Evolutionary conservation across 2,329 filamentous ascomycete genomes (phyloP).

Genomic region (Calonectria henricotiae): DNA sequence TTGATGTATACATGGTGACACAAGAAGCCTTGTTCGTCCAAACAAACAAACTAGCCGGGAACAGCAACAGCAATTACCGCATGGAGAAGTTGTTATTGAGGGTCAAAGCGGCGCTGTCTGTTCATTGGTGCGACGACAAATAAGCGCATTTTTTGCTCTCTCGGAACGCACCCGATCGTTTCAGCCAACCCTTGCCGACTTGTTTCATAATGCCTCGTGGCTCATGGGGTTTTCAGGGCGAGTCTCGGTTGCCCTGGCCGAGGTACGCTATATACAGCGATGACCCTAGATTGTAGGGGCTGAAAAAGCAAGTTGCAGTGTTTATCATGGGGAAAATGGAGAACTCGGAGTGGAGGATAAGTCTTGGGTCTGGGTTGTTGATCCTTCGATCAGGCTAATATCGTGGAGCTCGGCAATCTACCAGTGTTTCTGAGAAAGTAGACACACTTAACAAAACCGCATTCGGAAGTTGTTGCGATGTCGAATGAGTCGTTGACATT

Average conservation of each 20-base stretch:
- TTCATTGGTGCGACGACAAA: slow-evolving; percentile 3
- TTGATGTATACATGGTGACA: neutral
- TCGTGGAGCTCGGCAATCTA: slow-evolving; percentile 13
- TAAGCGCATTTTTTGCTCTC: slow-evolving; percentile 1
- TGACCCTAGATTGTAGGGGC: neutral
- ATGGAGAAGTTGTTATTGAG: slow-evolving; percentile 2
- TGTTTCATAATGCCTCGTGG: slow-evolving; percentile 6
- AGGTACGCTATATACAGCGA: neutral
- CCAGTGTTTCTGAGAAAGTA: slow-evolving; percentile 17
- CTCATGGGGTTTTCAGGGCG: neutral
- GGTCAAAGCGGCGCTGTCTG: slow-evolving; percentile 2
- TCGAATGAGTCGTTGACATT: neutral
- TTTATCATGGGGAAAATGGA: slow-evolving; percentile 2
- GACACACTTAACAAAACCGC: neutral
- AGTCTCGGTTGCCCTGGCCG: neutral
- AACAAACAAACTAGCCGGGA: slow-evolving; percentile 11
- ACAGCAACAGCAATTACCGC: slow-evolving; percentile 8
- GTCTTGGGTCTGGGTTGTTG: neutral
- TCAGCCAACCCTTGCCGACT: neutral
- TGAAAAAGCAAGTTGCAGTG: slow-evolving; percentile 4
- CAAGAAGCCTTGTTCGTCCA: slow-evolving; percentile 2
- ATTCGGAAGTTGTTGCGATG: slow-evolving; percentile 16
- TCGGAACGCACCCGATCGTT: neutral
- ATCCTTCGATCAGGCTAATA: slow-evolving; percentile 7
- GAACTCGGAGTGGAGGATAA: neutral